Evolutionary conservation across 441 rosid species (phyloP).

Genomic region (Codiaeum variegatum): DNA sequence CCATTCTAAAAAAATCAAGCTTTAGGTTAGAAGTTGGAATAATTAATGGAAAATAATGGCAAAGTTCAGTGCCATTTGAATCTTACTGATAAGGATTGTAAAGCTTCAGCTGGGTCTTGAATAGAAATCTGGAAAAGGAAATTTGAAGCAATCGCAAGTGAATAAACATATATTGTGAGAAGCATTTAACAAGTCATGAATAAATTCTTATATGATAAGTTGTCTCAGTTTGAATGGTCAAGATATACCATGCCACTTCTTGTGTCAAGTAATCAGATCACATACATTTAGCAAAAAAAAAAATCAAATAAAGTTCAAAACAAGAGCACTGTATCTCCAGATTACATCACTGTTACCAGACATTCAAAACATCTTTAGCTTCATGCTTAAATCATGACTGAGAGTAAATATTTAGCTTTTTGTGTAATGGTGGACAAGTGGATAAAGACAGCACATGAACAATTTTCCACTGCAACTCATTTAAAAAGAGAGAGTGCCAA

Average conservation of each 20-base stretch:
- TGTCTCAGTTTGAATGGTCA: neutral
- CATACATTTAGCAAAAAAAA: neutral
- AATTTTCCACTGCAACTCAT: neutral
- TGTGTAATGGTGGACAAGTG: neutral
- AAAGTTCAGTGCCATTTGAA: conserved; percentile 13
- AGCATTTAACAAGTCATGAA: conserved; percentile 8
- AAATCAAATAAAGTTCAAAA: neutral
- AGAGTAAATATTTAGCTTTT: neutral
- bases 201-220: conserved; percentile 4
- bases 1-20: conserved; percentile 54
- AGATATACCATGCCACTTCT: neutral
- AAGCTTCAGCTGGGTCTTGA: conserved; percentile 52
- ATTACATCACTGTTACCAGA: neutral
- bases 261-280: neutral
- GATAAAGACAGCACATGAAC: neutral
- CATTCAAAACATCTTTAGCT: neutral
- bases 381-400: neutral
- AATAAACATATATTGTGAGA: conserved; percentile 8
- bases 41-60: conserved; percentile 11
- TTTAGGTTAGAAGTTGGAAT: conserved; percentile 27
- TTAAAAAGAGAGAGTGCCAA: neutral
- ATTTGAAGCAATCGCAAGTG: conserved; percentile 6
- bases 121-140: conserved; percentile 43
- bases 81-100: conserved; percentile 69
- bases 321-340: neutral